Base-by-base conservation (phyloP, 2,329 filamentous ascomycete species). In the Paecilomyces niveus region DNA sequence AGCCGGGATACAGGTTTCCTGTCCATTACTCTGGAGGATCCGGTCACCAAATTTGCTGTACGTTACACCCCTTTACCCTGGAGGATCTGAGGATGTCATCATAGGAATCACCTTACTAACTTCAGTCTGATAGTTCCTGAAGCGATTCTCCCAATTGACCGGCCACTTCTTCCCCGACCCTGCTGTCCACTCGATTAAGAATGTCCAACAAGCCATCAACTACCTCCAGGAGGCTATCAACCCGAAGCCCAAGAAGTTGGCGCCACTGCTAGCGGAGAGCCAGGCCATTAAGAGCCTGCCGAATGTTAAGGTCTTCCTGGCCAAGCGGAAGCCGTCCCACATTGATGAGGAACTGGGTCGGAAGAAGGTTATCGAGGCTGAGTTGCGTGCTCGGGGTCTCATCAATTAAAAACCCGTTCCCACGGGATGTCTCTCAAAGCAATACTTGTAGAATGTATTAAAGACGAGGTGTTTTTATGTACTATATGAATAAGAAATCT, bases 121-220 rank as follows among this genome's bases (percentile, higher is more conserved):
- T 31, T 35, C 5, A 21, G n/a, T 15, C 32, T 22, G 32, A 26
- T 64, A 97, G 92, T 81, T 94, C 63, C 78, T 87, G 67, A 96
- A 96, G 77, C 87, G 90, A 59, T 78, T 92, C 61, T 85, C 88
- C 72, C 89, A 94, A 72, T 80, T 96, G 60, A 92, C 88, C n/a
- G 90, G 90, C 61, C 84, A 86, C 61, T 83, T 85, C 59, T 80
- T 96, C 63, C 80, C 89, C 15, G 93, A 97, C 74, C 79, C 84
- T 53, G 81, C 83, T 64, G 82, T 95, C 61, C 76, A 78, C 54
- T 76, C 79, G 52, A 78, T 85, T 61, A 74, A 73, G 55, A 86
- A 81, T 8, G 78, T 85, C 39, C 77, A 79, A 57, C 72, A 80
- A 29, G 72, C 90, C 55, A 73, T 89, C 50, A 75, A 78, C 26